Evolutionary conservation across 768 basidiomycete species (phyloP).

Genomic region (Gymnopilus junonius): DNA sequence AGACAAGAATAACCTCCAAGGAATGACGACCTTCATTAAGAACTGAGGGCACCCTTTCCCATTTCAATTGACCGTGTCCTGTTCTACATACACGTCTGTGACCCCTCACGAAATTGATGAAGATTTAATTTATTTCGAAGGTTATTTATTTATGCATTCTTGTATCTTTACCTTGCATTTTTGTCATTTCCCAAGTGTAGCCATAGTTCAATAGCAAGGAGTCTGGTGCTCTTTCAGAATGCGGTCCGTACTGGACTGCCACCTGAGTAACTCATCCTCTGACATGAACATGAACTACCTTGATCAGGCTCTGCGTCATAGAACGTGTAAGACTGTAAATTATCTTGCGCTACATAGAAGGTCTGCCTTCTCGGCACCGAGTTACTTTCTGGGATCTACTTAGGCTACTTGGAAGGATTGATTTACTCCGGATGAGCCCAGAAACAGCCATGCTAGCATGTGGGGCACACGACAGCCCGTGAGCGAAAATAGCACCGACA

Average conservation of each 20-base stretch:
- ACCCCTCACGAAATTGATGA: background rate
- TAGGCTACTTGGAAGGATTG: too few species aligned
- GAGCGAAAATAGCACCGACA: background rate
- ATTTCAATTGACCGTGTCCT: background rate
- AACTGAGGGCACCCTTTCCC: constrained; percentile 1
- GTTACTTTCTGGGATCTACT: background rate
- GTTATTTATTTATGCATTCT: background rate
- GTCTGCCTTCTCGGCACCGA: background rate
- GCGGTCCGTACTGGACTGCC: background rate
- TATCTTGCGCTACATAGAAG: too few species aligned
- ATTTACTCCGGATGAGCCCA: background rate
- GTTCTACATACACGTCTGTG: too few species aligned
- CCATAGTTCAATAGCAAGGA: constrained; percentile 1
- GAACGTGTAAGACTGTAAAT: too few species aligned
- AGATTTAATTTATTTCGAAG: background rate
- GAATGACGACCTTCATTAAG: constrained; percentile 12
- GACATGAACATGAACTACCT: too few species aligned
- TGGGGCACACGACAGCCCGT: background rate
- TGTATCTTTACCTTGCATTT: background rate
- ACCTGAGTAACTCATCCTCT: too few species aligned
- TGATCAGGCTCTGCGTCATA: too few species aligned
- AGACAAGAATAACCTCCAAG: constrained; percentile 12
- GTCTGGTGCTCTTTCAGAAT: background rate
- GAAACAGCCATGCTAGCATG: background rate
- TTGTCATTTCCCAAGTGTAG: background rate